These are phyloP conservation scores for Ganoderma lucidum DNA, from an alignment of 1,284 basidiomycete species.

Conservation along the genomic window DNA sequence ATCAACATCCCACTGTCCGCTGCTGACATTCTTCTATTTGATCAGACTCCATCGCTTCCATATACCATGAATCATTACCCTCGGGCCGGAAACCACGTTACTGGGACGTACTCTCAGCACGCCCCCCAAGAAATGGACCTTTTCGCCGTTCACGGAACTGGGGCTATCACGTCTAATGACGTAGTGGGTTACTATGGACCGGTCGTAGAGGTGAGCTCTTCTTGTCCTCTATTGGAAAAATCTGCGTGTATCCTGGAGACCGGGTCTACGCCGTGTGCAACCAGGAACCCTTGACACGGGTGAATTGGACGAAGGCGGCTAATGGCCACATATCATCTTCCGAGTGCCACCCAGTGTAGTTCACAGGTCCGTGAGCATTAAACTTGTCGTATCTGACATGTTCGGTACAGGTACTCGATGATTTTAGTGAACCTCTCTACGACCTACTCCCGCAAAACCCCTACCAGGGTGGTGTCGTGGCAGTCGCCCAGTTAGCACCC, in stretches of 20 bases:
- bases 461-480: background rate
- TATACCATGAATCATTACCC: background rate
- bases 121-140: background rate
- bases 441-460: slow-evolving; percentile 3
- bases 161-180: background rate
- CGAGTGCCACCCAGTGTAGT: background rate
- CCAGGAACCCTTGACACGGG: background rate
- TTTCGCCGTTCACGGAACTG: background rate
- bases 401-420: background rate
- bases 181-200: background rate
- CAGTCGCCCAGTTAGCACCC: slow-evolving; percentile 1
- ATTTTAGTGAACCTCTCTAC: background rate
- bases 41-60: background rate
- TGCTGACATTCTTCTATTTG: background rate
- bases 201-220: background rate
- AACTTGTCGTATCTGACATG: slow-evolving; percentile 2
- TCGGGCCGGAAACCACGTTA: background rate
- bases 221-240: background rate
- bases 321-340: slow-evolving; percentile 3
- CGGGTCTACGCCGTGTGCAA: background rate
- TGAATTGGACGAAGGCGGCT: background rate
- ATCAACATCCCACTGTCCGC: background rate
- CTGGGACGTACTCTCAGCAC: background rate
- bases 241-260: background rate
- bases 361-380: background rate